These are phyloP conservation scores for Cryptomeria japonica DNA, from an alignment of 75 land plant species.

Conservation along the genomic window DNA sequence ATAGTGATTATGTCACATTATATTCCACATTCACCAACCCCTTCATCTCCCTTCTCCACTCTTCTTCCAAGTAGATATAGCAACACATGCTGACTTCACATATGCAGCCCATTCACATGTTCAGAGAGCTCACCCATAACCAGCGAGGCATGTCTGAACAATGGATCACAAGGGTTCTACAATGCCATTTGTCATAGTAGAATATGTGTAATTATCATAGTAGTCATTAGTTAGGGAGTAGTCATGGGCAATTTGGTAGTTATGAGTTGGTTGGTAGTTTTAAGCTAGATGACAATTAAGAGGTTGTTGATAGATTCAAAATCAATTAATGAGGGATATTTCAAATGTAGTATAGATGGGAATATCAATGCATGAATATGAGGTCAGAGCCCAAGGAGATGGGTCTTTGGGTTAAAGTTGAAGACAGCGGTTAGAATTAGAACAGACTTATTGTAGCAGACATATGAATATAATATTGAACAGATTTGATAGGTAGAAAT, in stretches of 20 bases:
- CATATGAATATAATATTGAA: no score
- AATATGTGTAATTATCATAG: background rate
- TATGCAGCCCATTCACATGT: background rate
- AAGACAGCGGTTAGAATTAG: no score
- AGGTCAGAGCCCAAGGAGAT: no score
- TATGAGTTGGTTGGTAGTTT: background rate
- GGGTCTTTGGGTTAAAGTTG: no score
- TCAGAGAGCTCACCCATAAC: background rate
- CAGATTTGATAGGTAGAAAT: no score
- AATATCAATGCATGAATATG: background rate
- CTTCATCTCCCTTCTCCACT: no score
- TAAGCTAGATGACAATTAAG: background rate
- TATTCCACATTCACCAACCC: background rate
- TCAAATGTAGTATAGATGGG: background rate
- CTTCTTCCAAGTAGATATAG: background rate
- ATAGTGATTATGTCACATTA: background rate
- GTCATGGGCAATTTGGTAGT: background rate
- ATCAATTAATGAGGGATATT: background rate
- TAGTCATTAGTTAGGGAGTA: background rate
- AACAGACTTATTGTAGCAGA: no score
- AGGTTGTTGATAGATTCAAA: background rate
- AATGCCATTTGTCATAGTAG: background rate
- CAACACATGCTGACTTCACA: background rate
- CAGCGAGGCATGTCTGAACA: background rate
- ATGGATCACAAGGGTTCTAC: background rate